Conservation (phyloP, 2,329 filamentous ascomycete species). For the Botrytis sinoallii region DNA sequence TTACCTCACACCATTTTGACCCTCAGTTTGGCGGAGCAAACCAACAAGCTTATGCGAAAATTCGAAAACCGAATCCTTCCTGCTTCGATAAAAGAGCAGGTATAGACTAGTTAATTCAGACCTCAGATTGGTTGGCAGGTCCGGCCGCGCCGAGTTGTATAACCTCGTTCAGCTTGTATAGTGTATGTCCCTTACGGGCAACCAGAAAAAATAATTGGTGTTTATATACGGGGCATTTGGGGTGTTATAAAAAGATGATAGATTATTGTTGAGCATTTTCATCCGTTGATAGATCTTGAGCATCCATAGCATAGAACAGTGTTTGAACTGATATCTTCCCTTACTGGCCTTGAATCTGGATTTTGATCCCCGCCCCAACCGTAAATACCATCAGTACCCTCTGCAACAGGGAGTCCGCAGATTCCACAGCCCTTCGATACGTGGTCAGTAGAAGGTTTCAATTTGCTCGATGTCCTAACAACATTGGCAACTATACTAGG, state of each 20-base stretch:
- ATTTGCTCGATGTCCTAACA: constrained; percentile 83
- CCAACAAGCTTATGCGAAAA: constrained; percentile 84
- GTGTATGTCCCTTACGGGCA: constrained; percentile 1
- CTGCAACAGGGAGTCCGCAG: constrained; percentile 66
- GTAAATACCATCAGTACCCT: constrained; percentile 60
- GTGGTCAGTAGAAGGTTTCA: constrained; percentile 49
- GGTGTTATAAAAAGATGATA: constrained; percentile 14
- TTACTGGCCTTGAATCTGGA: constrained; percentile 31
- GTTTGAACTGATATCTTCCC: constrained; percentile 34
- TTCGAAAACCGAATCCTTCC: constrained; percentile 62
- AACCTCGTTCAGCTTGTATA: constrained; percentile 27
- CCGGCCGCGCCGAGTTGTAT: constrained; percentile 24
- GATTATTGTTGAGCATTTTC: constrained; percentile 26
- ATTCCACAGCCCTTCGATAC: constrained; percentile 53
- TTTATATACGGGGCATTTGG: constrained; percentile 2
- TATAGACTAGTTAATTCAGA: constrained; percentile 22
- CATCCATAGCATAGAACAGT: constrained; percentile 69
- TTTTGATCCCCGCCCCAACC: constrained; percentile 56
- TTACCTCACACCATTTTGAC: constrained; percentile 94
- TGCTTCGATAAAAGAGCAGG: constrained; percentile 34
- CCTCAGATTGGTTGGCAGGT: constrained; percentile 13
- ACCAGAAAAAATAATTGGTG: background rate
- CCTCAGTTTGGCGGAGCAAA: constrained; percentile 91
- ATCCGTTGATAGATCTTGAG: constrained; percentile 59
- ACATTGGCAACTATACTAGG: constrained; percentile 94